Evolutionary conservation across 345 rosid genomes (phyloP).

Genomic region (Syzygium aqueum): DNA sequence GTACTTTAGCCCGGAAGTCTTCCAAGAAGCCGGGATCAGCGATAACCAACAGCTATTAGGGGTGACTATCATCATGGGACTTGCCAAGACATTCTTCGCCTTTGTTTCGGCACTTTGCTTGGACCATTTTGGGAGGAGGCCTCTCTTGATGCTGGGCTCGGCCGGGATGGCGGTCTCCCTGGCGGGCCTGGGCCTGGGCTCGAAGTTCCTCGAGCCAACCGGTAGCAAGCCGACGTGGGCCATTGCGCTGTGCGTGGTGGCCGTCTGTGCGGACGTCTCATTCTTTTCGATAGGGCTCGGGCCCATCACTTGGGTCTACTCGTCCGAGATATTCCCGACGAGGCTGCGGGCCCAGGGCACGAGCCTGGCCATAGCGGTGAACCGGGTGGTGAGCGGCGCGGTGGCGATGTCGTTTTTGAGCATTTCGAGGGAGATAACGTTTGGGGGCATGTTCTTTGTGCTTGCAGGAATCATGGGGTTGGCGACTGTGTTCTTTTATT

Average conservation of each 20-base stretch:
- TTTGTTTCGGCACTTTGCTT: conserved; percentile 33
- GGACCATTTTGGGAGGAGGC: conserved; percentile 48
- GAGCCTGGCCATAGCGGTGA: conserved; percentile 49
- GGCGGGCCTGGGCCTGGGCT: background rate
- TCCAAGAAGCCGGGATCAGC: conserved; percentile 35
- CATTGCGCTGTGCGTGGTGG: conserved; percentile 10
- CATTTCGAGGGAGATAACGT: conserved; percentile 26
- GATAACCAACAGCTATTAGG: conserved; percentile 30
- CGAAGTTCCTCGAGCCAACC: background rate
- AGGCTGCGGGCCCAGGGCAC: conserved; percentile 64
- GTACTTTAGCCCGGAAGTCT: conserved; percentile 41
- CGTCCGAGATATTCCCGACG: conserved; percentile 66
- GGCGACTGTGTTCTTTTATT: conserved; percentile 41
- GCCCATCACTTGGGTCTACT: conserved; percentile 81
- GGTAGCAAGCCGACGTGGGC: background rate
- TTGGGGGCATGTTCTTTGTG: conserved; percentile 49
- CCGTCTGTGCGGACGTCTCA: conserved; percentile 34
- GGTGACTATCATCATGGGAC: conserved; percentile 40
- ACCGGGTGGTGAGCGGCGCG: conserved; percentile 64
- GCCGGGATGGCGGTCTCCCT: conserved; percentile 35
- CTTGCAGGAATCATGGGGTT: conserved; percentile 42
- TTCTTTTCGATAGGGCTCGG: conserved; percentile 80
- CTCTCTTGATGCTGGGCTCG: conserved; percentile 35
- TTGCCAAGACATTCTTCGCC: conserved; percentile 28
- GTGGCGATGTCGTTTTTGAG: conserved; percentile 62